Conservation (phyloP, 495 filamentous ascomycete genomes). For the Hypoxylon lenormandii region DNA sequence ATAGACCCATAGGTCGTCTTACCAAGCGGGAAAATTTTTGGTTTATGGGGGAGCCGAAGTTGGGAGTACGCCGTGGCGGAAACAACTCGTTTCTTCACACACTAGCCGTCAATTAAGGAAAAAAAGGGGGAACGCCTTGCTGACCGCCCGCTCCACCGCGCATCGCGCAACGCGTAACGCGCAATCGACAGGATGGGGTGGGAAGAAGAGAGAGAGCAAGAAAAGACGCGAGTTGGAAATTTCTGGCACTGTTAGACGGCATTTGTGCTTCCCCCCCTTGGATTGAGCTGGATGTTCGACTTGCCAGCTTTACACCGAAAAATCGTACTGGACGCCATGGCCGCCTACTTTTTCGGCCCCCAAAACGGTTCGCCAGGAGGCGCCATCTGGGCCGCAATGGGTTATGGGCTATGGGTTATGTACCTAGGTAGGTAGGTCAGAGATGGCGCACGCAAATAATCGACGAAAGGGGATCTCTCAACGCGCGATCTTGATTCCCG, state of each 20-base stretch:
- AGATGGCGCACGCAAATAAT: conserved; percentile 37
- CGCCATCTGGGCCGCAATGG: conserved; percentile 31
- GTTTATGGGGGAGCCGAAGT: conserved; percentile 15
- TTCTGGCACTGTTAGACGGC: conserved; percentile 39
- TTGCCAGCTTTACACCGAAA: conserved; percentile 50
- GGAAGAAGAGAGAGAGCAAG: conserved; percentile 13
- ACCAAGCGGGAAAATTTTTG: conserved; percentile 22
- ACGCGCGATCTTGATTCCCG: conserved; percentile 42
- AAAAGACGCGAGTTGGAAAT: conserved; percentile 30
- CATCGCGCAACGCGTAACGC: conserved; percentile 35
- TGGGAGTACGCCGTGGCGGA: conserved; percentile 39
- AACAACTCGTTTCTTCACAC: conserved; percentile 34
- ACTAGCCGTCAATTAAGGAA: conserved; percentile 24
- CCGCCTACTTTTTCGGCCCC: conserved; percentile 32
- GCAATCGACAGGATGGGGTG: conserved; percentile 26
- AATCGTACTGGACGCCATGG: conserved; percentile 29
- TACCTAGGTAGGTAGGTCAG: conserved; percentile 15
- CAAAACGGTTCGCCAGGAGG: conserved; percentile 29
- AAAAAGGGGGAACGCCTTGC: conserved; percentile 15
- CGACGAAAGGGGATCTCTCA: conserved; percentile 14
- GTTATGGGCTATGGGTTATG: too few species aligned
- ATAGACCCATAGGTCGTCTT: conserved; percentile 36
- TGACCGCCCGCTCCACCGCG: conserved; percentile 22
- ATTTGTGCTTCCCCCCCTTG: conserved; percentile 52
- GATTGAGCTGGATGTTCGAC: conserved; percentile 25